Evolutionary conservation across 495 filamentous ascomycete genomes (phyloP).

Genomic region (Talaromyces wortmannii): DNA sequence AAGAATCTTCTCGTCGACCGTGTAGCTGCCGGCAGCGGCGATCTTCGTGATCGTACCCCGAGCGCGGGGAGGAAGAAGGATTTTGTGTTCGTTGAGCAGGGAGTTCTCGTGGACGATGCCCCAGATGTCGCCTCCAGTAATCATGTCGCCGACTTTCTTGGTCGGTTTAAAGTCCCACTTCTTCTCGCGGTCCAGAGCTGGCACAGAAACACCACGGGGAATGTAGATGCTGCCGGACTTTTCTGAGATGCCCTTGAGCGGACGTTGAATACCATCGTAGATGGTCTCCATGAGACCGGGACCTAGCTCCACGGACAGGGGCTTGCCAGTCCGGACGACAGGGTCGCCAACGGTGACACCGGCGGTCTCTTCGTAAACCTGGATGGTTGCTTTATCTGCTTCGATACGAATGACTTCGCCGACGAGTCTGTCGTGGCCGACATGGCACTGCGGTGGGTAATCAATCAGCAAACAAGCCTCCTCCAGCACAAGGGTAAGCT

Average conservation of each 20-base stretch:
- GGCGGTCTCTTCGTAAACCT: slow-evolving; percentile 99
- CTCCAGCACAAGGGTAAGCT: slow-evolving; percentile 6
- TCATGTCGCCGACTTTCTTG: slow-evolving; percentile 90
- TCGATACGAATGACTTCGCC: slow-evolving; percentile 98
- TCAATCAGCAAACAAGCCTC: slow-evolving; percentile 4
- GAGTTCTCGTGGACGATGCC: slow-evolving; percentile 94
- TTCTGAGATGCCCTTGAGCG: slow-evolving; percentile 75
- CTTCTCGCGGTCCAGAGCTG: slow-evolving; percentile 77
- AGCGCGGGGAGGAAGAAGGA: slow-evolving; percentile 86
- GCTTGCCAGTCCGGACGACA: slow-evolving; percentile 83
- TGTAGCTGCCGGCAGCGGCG: slow-evolving; percentile 83
- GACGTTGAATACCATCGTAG: slow-evolving; percentile 98
- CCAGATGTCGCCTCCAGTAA: slow-evolving; percentile 93
- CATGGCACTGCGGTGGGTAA: slow-evolving; percentile 54
- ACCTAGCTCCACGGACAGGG: slow-evolving; percentile 92
- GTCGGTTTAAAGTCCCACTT: slow-evolving; percentile 93
- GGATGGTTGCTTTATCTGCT: slow-evolving; percentile 89
- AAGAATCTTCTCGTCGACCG: slow-evolving; percentile 87
- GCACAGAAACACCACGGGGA: slow-evolving; percentile 85
- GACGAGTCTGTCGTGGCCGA: slow-evolving; percentile 82
- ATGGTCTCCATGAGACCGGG: slow-evolving; percentile 98
- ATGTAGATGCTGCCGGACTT: slow-evolving; percentile 88
- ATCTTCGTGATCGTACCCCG: slow-evolving; percentile 88
- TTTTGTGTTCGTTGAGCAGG: slow-evolving; percentile 89
- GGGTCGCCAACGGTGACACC: slow-evolving; percentile 96